phyloP scores from a whole-genome alignment of 768 basidiomycete genomes.

The Mycena maculata region DNA sequence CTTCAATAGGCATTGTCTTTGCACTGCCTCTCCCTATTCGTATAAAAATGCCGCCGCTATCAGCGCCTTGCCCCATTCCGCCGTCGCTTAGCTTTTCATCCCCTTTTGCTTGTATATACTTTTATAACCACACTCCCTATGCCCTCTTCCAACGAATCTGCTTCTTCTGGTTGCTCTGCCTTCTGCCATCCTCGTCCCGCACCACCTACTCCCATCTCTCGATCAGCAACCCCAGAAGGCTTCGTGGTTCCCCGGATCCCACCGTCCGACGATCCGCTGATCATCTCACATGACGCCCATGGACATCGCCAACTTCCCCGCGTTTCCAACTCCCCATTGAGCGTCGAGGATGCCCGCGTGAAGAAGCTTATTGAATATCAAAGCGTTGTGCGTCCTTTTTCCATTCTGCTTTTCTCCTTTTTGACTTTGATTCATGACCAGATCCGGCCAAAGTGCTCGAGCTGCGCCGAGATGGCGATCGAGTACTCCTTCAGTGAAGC shows the following conservation, averaged over 20 bases:
- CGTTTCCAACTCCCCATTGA: background rate
- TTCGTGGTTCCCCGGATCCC: background rate
- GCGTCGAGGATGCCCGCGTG: background rate
- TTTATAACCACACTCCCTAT: background rate
- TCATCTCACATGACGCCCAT: background rate
- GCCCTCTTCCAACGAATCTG: background rate
- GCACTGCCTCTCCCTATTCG: no score
- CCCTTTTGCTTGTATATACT: background rate
- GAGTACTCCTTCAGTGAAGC: background rate
- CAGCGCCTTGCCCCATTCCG: no score
- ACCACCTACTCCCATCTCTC: background rate
- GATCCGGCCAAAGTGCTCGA: background rate
- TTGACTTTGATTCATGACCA: no score
- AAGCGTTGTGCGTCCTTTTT: background rate
- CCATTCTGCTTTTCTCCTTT: no score
- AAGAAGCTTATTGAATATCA: background rate
- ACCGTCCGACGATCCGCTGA: background rate
- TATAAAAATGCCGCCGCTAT: no score
- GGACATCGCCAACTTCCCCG: background rate
- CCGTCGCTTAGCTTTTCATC: no score
- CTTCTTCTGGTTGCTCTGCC: background rate
- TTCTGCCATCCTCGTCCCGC: background rate
- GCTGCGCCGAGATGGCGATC: slow-evolving; percentile 2
- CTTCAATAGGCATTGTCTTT: no score
- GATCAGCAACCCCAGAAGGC: background rate